Evolutionary conservation across 1,139 yeast species (phyloP), one percentile per base, ranked within the genome.

Genomic region (Diutina neorugosa): DNA sequence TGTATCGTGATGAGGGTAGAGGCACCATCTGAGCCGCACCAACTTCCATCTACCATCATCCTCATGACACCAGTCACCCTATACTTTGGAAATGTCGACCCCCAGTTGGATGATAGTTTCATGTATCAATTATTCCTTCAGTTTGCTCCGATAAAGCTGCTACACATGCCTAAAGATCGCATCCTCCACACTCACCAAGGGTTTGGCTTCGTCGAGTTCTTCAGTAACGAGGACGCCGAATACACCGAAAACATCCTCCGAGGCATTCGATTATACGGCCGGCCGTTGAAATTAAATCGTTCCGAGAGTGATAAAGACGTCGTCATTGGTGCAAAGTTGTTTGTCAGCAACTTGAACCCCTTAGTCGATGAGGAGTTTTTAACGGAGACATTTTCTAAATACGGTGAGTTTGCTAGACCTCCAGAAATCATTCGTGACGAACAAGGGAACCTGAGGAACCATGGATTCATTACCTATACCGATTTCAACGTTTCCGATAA

Each of bases 101-200:
- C 83, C 2, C 77, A 80, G 52, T 95, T 82, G 1, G 80, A 81
- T 1, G 95, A 86, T 58, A 68, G 76, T 1, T 61, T 86, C 19
- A 66, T 94, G 52, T 88, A 84, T 63, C 98, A 93, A 65, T 74
- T 93, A 40, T 84, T 90, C 66, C 68, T 87, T 12, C 98, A 93
- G 64, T 84, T 88, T 53, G 94, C 95, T 0, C 96, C 96, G 0
- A 77, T 93, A 4, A 72, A 73, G 52, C 74, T 80, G 40, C 75
- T 93, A 12, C 77, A 84, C 59, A 71, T 93, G 60, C 98, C 98
- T 4, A 82, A 81, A 61, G 97, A 90, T 63, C 74, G 91, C 58
- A 74, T 89, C 4, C 69, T 81, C 47, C 80, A 80, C 56, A 73
- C 78, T 1, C 90, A 86, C 61, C 95, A 86, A 62, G 98, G 97